These are phyloP conservation scores for Irpex lacteus DNA, from an alignment of 1,284 basidiomycete species.

Conservation along the genomic window DNA sequence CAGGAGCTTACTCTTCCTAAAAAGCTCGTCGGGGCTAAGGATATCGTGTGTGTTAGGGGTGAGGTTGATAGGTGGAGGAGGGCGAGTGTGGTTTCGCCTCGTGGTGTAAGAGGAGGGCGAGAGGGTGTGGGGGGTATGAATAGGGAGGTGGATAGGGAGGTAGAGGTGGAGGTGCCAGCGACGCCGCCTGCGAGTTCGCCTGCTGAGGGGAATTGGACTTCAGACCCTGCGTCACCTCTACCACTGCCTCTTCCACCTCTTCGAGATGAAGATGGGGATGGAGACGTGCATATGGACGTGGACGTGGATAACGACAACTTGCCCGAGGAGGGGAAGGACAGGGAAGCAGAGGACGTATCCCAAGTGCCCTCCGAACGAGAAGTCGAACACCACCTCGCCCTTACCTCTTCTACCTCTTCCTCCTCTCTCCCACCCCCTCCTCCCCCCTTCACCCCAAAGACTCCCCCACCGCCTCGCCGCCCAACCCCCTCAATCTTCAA, in stretches of 20 bases:
- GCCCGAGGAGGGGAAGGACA: not conserved
- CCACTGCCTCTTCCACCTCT: not conserved
- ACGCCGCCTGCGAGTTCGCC: slow-evolving; percentile 7
- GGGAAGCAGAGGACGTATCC: not conserved
- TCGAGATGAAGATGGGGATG: slow-evolving; percentile 3
- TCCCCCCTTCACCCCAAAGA: not conserved
- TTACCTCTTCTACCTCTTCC: not conserved
- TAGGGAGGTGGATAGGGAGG: too few species aligned
- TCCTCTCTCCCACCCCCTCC: slow-evolving; percentile 2
- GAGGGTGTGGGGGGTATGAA: too few species aligned
- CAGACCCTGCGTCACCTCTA: not conserved
- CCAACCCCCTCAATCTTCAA: not conserved
- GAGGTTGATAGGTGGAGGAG: slow-evolving; percentile 43
- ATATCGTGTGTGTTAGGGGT: too few species aligned
- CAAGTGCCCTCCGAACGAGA: slow-evolving; percentile 19
- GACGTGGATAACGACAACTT: too few species aligned
- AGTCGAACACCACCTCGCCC: slow-evolving; percentile 19
- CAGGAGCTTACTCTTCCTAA: slow-evolving; percentile 43
- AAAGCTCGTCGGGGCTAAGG: slow-evolving; percentile 19
- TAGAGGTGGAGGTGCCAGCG: not conserved
- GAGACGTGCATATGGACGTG: not conserved
- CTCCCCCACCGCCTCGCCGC: not conserved
- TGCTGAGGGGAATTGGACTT: not conserved
- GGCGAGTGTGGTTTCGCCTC: too few species aligned
- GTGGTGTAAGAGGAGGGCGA: too few species aligned